These are phyloP conservation scores for Monilinia aucupariae DNA, from an alignment of 2,329 filamentous ascomycete species.

Conservation along the genomic window DNA sequence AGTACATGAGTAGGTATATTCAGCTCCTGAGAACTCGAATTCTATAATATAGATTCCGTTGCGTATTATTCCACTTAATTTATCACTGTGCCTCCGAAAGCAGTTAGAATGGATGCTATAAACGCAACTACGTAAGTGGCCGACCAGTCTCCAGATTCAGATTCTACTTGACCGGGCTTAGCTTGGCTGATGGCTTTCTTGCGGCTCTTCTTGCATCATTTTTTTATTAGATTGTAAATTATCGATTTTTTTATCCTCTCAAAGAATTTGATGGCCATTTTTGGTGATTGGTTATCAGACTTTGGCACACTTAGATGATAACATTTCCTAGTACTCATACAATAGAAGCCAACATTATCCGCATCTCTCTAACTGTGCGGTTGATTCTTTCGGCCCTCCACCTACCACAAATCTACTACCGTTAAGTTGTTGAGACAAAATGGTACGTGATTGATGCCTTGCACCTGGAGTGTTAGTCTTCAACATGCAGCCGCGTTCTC, in stretches of 20 bases:
- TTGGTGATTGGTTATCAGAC: slow-evolving; percentile 47
- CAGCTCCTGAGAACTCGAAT: neutral
- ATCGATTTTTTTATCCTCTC: slow-evolving; percentile 49
- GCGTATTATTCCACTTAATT: neutral
- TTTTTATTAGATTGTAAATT: slow-evolving; percentile 42
- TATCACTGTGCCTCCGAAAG: neutral
- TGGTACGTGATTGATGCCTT: slow-evolving; percentile 56
- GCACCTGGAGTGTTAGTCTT: slow-evolving; percentile 51
- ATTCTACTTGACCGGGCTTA: neutral
- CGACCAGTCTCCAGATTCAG: neutral
- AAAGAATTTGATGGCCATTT: slow-evolving; percentile 50
- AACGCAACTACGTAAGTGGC: neutral
- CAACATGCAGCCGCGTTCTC: slow-evolving; percentile 49
- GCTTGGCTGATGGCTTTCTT: neutral
- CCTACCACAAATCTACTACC: slow-evolving; percentile 51
- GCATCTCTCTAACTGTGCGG: slow-evolving; percentile 49
- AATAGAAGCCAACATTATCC: slow-evolving; percentile 44
- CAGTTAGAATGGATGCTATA: neutral
- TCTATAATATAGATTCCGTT: neutral
- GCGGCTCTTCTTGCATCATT: slow-evolving; percentile 6
- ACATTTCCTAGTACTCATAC: neutral
- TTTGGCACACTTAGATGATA: slow-evolving; percentile 45
- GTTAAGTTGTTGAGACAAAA: slow-evolving; percentile 51
- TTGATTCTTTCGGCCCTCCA: slow-evolving; percentile 49
- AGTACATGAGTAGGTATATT: neutral